phyloP scores from a whole-genome alignment of 2,329 filamentous ascomycete genomes.

The Dactylellina leptospora region DNA sequence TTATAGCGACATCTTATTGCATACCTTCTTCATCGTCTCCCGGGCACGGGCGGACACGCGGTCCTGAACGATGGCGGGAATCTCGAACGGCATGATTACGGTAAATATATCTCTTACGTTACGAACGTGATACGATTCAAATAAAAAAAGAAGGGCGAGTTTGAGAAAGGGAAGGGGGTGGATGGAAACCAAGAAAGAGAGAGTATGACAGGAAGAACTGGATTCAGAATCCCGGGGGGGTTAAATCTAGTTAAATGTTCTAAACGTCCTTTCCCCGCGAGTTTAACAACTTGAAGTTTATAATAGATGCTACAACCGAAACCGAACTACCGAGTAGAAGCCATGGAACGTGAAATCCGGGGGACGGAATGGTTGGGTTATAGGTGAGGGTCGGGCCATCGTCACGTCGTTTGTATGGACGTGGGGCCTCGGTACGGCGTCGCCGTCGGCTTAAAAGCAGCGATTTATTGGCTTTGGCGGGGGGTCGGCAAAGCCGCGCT shows the following conservation, averaged over 20 bases:
- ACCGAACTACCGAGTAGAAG: constrained; percentile 44
- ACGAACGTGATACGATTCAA: not conserved
- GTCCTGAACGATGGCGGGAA: constrained; percentile 56
- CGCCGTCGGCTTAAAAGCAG: constrained; percentile 53
- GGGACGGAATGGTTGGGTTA: not conserved
- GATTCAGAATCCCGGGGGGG: constrained; percentile 4
- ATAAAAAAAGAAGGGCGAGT: too few relatives aligned
- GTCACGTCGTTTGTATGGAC: constrained; percentile 37
- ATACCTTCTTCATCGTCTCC: constrained; percentile 57
- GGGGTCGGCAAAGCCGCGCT: constrained; percentile 5
- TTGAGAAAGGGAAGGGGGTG: not conserved
- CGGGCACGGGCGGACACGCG: constrained; percentile 56
- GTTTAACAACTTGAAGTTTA: too few relatives aligned
- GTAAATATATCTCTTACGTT: not conserved
- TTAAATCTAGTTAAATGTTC: too few relatives aligned
- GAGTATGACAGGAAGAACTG: not conserved
- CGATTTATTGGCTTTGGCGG: too few relatives aligned
- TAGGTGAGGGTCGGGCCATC: constrained; percentile 23
- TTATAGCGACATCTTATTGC: not conserved
- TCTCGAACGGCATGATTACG: constrained; percentile 48
- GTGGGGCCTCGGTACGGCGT: constrained; percentile 51
- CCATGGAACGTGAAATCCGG: constrained; percentile 42
- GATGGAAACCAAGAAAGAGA: not conserved
- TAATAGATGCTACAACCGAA: constrained; percentile 35
- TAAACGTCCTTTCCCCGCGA: constrained; percentile 26